Evolutionary conservation across 106 monocot species (phyloP), one percentile per base, ranked within the genome.

Genomic region (Apostasia shenzhenica): DNA sequence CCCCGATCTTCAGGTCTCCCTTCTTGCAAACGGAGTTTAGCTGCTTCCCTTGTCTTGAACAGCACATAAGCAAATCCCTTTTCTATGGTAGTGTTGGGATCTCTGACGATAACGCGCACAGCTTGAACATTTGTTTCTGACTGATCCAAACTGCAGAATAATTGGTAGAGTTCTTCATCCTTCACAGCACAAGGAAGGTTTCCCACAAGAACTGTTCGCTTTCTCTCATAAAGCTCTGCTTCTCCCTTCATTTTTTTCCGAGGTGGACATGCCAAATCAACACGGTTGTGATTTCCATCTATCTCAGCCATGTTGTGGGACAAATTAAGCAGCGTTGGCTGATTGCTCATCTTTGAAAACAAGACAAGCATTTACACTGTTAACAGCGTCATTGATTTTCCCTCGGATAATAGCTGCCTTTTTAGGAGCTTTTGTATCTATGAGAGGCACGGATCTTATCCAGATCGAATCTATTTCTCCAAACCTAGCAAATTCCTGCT

Each of bases 161-260:
- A 67, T 67, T 80, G 70, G 59, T 97, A 97, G 63, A 97, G 51
- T 56, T 97, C 97, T 78, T 97, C 97, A 83, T 97, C 97, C 89
- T 92, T 97, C 48, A 97, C 86, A 77, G 89, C 92, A 83, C 82
- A 97, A 49, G 95, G 95, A 6, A 97, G 92, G 64, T 92, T 97
- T 14, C 95, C 95, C 57, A 97, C 89, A 83, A 97, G 92, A 70
- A 89, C 76, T 42, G 92, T 92, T 76, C 74, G 84, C 64, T 97
- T 97, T 67, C 84, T 84, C 66, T 92, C 91, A 79, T 92, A 97
- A 55, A 92, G 79, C 48, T 80, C 84, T 61, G 77, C 70, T 57
- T 86, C 92, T 45, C 86, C 87, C 81, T 83, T 97, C 61, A 89
- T 38, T 72, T 91, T 97, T 70, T 97, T 97, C 13, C 92, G 79